Conservation (phyloP, 106 monocot genomes). For the Triglochin maritima region DNA sequence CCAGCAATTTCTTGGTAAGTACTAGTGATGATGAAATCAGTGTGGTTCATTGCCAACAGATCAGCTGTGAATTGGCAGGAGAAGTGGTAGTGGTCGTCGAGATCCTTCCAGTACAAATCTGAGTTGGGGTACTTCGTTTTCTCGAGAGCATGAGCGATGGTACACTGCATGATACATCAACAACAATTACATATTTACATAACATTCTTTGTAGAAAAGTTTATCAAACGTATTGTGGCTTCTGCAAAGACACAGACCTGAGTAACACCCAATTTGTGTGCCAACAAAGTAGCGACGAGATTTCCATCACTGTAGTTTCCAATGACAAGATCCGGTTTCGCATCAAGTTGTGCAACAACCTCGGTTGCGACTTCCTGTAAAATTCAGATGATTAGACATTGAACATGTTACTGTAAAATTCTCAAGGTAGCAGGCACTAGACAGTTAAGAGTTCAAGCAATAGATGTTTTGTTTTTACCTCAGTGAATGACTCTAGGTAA, state of each 20-base stretch:
- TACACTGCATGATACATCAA: conserved; percentile 10
- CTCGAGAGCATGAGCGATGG: conserved; percentile 25
- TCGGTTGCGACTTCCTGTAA: conserved; percentile 70
- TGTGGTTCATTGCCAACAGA: conserved; percentile 79
- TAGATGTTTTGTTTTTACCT: conserved; percentile 19
- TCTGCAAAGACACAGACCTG: conserved; percentile 27
- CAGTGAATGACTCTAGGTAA: conserved; percentile 73
- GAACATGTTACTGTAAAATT: no score
- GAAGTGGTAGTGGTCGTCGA: conserved; percentile 32
- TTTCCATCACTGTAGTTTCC: conserved; percentile 53
- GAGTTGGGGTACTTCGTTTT: conserved; percentile 24
- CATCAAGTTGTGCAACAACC: conserved; percentile 49
- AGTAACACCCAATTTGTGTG: conserved; percentile 74
- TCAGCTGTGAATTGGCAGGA: conserved; percentile 36
- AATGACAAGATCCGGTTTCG: conserved; percentile 75
- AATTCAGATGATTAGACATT: neutral
- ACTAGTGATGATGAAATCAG: conserved; percentile 90
- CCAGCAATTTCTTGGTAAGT: conserved; percentile 95
- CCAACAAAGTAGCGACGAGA: conserved; percentile 47
- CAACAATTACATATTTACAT: neutral
- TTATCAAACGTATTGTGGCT: no score
- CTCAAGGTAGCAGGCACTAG: no score
- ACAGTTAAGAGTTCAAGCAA: no score
- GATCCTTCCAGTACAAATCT: conserved; percentile 24
- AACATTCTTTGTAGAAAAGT: no score